phyloP scores from a whole-genome alignment of 2,329 filamentous ascomycete genomes.

The Colletotrichum acutatum region DNA sequence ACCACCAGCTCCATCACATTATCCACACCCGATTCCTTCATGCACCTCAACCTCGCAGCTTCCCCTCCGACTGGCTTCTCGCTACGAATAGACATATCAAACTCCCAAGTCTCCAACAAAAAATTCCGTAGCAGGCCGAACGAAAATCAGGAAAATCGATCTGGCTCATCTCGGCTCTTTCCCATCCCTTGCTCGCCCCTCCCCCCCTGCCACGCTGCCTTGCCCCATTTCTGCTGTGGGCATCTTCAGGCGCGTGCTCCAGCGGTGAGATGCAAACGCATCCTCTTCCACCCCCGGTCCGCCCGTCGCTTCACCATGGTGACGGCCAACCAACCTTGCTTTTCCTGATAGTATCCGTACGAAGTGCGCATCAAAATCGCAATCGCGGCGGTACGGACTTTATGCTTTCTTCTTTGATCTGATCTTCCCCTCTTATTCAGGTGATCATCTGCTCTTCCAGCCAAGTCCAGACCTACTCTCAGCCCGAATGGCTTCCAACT shows the following conservation, averaged over 20 bases:
- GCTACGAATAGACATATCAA: background rate
- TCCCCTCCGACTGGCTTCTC: no score
- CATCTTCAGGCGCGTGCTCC: background rate
- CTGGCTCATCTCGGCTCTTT: slow-evolving; percentile 29
- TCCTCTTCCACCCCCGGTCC: background rate
- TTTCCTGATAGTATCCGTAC: background rate
- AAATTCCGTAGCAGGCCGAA: background rate
- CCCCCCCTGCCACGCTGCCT: slow-evolving; percentile 2
- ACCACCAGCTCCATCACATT: background rate
- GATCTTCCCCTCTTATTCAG: background rate
- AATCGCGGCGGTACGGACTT: background rate
- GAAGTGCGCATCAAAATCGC: background rate
- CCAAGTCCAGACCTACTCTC: background rate
- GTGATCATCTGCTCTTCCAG: background rate
- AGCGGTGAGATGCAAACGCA: slow-evolving; percentile 26
- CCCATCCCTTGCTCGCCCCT: slow-evolving; percentile 19
- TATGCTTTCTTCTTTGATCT: slow-evolving; percentile 7
- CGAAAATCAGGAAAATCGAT: slow-evolving; percentile 23
- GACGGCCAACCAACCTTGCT: slow-evolving; percentile 23
- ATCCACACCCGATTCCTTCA: background rate
- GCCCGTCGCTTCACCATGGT: slow-evolving; percentile 12
- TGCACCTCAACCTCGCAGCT: background rate
- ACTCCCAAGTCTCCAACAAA: no score
- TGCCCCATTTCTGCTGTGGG: slow-evolving; percentile 15
- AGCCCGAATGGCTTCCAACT: background rate